Base-by-base conservation (phyloP, 768 basidiomycete species). In the Paxillus involutus region DNA sequence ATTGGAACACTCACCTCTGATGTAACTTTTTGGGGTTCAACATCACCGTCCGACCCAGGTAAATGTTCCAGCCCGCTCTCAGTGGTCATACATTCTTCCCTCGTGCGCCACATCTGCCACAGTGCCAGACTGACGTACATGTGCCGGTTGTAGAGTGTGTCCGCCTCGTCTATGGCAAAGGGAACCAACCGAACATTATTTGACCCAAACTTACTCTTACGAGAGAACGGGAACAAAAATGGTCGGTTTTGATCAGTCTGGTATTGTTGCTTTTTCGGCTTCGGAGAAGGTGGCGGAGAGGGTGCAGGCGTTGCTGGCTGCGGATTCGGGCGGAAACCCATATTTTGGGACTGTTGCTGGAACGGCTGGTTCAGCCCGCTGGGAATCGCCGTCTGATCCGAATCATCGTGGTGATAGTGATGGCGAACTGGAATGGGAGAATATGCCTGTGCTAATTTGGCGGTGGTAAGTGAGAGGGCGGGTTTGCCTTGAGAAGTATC, bases 211-310 rank as follows among this genome's bases (percentile, higher is more conserved):
- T 71, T 77, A 46, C 71, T 78, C 39, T 57, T 72, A n/a, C 85
- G 81, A 6, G 94, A 91, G 68, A 97, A 99, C 0, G 97, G 97
- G 69, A 99, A 95, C 56, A 98, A 74, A 69, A 98, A 99, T 1
- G 97, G 96, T 12, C 91, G 80, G 44, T 75, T 85, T 67, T 95
- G 97, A 71, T 99, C 97, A 0, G 97, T 99, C 67, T 98, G 97
- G 69, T 93, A 99, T 67, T 96, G 93, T 67, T 96, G 96, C 69
- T 98, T 98, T 77, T 99, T 99, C 10, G 91, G 93, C 65, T 96
- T 98, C 2, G 85, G 90, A 33, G 84, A 81, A 7, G 82, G 77
- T 0, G 91, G 91, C 0, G 94, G 94, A 0, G 92, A 85, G 2
- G 95, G 94, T 24, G 94, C 93, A 6, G 95, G 95, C 4, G 95